These are phyloP conservation scores for Ricinus communis DNA, from an alignment of 345 rosid species.

Conservation along the genomic window DNA sequence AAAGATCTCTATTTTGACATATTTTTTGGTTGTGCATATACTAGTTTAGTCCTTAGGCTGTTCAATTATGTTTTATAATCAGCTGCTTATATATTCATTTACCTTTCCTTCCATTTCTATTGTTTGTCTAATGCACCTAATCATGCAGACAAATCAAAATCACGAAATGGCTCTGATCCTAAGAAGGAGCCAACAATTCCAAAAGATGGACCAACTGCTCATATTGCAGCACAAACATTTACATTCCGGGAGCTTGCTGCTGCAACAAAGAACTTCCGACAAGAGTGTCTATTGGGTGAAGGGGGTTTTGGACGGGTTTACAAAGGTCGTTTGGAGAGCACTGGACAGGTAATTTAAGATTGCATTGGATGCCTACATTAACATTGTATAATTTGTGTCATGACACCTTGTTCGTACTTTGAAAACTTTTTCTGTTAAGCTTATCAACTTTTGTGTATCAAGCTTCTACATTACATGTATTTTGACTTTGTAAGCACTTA, in stretches of 20 bases:
- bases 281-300: slow-evolving; percentile 84
- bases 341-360: slow-evolving; percentile 98
- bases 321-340: slow-evolving; percentile 84
- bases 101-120: background rate
- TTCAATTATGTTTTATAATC: background rate
- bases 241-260: slow-evolving; percentile 87
- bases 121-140: slow-evolving; percentile 10
- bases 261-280: slow-evolving; percentile 79
- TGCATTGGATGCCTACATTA: background rate
- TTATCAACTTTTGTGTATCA: background rate
- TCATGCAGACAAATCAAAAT: slow-evolving; percentile 71
- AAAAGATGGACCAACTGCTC: slow-evolving; percentile 68
- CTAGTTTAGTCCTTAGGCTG: background rate
- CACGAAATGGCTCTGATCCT: slow-evolving; percentile 57
- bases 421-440: background rate
- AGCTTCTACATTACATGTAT: too few relatives aligned
- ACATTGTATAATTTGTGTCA: too few relatives aligned
- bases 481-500: slow-evolving; percentile 11
- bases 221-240: slow-evolving; percentile 91
- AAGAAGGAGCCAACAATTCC: slow-evolving; percentile 69
- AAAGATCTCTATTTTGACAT: background rate
- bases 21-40: background rate
- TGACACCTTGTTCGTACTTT: background rate
- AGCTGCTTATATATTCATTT: background rate
- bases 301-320: slow-evolving; percentile 97